Conservation (phyloP, 1,139 yeast genomes). For the Hyphopichia buzzinii region DNA sequence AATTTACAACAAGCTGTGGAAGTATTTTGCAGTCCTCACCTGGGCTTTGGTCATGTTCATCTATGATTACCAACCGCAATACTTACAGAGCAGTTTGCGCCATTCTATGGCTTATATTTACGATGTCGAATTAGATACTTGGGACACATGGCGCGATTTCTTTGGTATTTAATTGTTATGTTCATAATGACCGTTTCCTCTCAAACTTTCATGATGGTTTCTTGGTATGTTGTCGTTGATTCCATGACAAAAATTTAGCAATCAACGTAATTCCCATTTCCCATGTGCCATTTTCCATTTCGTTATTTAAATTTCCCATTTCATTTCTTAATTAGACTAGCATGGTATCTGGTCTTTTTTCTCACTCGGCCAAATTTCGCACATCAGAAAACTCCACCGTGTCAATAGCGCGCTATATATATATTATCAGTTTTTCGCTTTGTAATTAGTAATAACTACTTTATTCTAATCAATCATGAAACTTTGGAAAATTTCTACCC, state of each 20-base stretch:
- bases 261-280: no score
- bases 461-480: constrained; percentile 24
- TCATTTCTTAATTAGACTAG: no score
- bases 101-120: constrained; percentile 73
- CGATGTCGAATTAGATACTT: constrained; percentile 48
- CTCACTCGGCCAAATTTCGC: neutral
- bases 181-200: no score
- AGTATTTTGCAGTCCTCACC: constrained; percentile 60
- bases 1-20: constrained; percentile 54
- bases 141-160: constrained; percentile 45
- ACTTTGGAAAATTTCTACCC: constrained; percentile 40
- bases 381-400: neutral
- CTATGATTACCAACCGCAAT: constrained; percentile 61
- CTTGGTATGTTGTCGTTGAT: no score
- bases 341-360: neutral
- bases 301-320: no score
- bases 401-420: neutral
- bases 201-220: no score
- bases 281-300: no score
- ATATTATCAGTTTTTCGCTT: neutral
- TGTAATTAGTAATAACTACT: neutral
- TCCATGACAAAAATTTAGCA: no score
- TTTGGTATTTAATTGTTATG: constrained; percentile 32
- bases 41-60: constrained; percentile 80
- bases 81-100: constrained; percentile 64